Evolutionary conservation across 768 basidiomycete genomes (phyloP).

Genomic region (Russula dissimulans): DNA sequence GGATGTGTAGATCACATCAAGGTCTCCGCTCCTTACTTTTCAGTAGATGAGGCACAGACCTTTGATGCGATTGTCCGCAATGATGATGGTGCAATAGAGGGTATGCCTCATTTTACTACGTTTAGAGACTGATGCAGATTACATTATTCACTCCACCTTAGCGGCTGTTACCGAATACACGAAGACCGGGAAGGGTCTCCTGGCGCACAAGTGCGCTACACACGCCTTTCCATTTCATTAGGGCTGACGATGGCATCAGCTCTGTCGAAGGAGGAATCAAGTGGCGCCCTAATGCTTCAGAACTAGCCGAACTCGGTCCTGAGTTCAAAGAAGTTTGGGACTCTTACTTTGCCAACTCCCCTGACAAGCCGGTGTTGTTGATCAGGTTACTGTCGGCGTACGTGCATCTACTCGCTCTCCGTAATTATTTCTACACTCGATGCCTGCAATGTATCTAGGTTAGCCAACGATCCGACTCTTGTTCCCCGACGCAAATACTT

Average conservation of each 20-base stretch:
- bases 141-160: slow-evolving; percentile 5
- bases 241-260: slow-evolving; percentile 2
- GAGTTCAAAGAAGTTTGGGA: slow-evolving; percentile 23
- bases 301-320: slow-evolving; percentile 22
- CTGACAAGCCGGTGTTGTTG: slow-evolving; percentile 22
- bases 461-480: background rate
- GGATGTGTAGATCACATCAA: slow-evolving; percentile 13
- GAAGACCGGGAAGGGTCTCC: slow-evolving; percentile 35
- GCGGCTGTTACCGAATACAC: slow-evolving; percentile 30
- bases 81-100: slow-evolving; percentile 15
- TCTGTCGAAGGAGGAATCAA: slow-evolving; percentile 22
- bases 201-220: slow-evolving; percentile 46
- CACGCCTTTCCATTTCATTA: background rate
- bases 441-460: background rate
- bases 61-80: slow-evolving; percentile 19
- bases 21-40: slow-evolving; percentile 10
- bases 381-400: slow-evolving; percentile 14
- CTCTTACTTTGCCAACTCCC: slow-evolving; percentile 17
- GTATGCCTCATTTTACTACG: slow-evolving; percentile 6
- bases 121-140: no score
- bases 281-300: slow-evolving; percentile 19
- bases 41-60: slow-evolving; percentile 18
- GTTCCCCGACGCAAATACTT: slow-evolving; percentile 21
- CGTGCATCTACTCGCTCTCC: background rate
- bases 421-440: background rate